Evolutionary conservation across 139 green algal genomes (phyloP), one percentile per base, ranked within the genome.

Genomic region (Chlorella ohadii): DNA sequence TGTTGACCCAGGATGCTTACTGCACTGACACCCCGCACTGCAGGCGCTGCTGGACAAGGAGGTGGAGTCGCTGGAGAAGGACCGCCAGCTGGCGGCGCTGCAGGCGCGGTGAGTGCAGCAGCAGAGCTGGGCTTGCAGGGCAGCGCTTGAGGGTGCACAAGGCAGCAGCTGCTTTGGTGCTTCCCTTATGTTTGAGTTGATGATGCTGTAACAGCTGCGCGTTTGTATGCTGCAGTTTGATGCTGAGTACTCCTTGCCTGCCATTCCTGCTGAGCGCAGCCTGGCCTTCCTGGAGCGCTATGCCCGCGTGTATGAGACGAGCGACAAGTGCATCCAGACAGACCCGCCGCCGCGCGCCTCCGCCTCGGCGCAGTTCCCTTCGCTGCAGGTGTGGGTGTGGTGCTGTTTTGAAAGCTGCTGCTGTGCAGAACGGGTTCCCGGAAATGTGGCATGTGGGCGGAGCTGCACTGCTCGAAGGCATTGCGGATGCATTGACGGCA

Each of bases 21-120:
- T 33, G 12, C 63, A 68, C 28, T n/a, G n/a, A 22, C 27, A 4
- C 3, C 28, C 64, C 20, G 64, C 28, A 38, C 16, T 41, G 65
- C 75, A 76, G 65, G 79, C 65, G 65, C 79, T 84, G 47, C 44
- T 84, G 66, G 79, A 84, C 65, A 71, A 68, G 47, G 79, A 84
- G 65, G 66, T 34, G 4, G 79, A 77, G 79, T 67, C 47, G 44
- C 65, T 84, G 63, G 78, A 75, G 39, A 61, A 83, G 63, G 41
- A 70, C 39, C 61, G 61, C 41, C 61, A 31, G 17, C 39, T 83
- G 39, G 61, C 78, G 23, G 41, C 73, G 63, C n/a, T 59, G 76
- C 33, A 67, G 36, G 56, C 76, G 16, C 25, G 76, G 76, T 82
- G 59, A 23, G 57, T 39, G 41, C 7, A 59, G 51, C 51, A 59